Conservation (phyloP, 106 monocot genomes). For the Vanilla planifolia region DNA sequence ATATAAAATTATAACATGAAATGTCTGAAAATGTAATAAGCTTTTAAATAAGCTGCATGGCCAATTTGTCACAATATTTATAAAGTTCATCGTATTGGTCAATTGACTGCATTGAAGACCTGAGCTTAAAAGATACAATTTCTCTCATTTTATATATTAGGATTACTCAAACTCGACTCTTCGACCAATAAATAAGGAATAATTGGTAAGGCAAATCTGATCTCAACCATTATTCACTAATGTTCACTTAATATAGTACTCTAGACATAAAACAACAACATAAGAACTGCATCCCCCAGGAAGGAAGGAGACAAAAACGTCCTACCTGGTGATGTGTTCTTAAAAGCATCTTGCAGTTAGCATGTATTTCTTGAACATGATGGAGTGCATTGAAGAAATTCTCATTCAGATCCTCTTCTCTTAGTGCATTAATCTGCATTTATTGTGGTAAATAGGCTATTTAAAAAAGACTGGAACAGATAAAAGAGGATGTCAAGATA, state of each 20-base stretch:
- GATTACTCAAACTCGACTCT: too few species aligned
- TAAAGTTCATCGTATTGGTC: too few species aligned
- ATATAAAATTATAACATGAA: too few species aligned
- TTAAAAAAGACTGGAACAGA: background rate
- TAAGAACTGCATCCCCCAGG: background rate
- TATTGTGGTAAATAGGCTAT: background rate
- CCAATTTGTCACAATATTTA: too few species aligned
- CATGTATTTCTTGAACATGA: conserved; percentile 98
- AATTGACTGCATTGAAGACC: too few species aligned
- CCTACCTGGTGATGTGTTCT: conserved; percentile 94
- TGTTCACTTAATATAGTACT: background rate
- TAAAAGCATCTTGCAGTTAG: conserved; percentile 86
- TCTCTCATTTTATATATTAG: too few species aligned
- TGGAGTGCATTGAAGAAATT: conserved; percentile 90
- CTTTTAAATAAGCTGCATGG: too few species aligned
- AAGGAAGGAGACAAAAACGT: background rate
- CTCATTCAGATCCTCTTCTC: conserved; percentile 86
- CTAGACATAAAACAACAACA: background rate
- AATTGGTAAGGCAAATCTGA: background rate
- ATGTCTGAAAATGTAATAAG: too few species aligned
- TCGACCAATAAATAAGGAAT: too few species aligned
- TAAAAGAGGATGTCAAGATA: background rate
- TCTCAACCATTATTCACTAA: background rate
- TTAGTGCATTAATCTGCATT: conserved; percentile 75
- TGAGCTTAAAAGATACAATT: too few species aligned